Evolutionary conservation across 768 basidiomycete species (phyloP).

Genomic region (Pisolithus microcarpus): DNA sequence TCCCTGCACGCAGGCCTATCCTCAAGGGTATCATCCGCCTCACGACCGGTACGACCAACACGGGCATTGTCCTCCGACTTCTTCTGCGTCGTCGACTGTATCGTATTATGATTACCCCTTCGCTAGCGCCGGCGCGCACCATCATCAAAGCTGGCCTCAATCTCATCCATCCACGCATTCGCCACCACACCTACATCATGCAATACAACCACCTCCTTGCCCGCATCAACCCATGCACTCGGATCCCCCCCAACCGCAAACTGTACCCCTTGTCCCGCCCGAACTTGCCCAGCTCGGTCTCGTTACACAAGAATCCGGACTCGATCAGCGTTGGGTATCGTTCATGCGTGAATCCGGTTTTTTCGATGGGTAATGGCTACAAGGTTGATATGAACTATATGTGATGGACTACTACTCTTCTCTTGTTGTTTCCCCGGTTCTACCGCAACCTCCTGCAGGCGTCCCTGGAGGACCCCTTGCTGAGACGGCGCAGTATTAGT

Average conservation of each 20-base stretch:
- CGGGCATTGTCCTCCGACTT: neutral
- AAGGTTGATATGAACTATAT: neutral
- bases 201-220: too few relatives aligned
- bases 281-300: slow-evolving; percentile 57
- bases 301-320: slow-evolving; percentile 45
- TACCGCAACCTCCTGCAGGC: slow-evolving; percentile 22
- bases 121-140: neutral
- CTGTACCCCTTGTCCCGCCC: slow-evolving; percentile 25
- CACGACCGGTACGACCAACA: neutral
- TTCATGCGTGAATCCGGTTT: slow-evolving; percentile 56
- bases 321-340: slow-evolving; percentile 54
- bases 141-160: neutral
- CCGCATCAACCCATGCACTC: neutral
- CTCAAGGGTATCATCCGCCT: neutral
- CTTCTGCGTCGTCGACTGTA: neutral
- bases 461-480: slow-evolving; percentile 1
- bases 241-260: neutral
- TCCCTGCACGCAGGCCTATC: neutral
- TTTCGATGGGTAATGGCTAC: slow-evolving; percentile 22
- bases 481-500: slow-evolving; percentile 2
- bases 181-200: too few relatives aligned
- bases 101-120: neutral
- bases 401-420: too few relatives aligned
- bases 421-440: slow-evolving; percentile 13
- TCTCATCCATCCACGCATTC: too few relatives aligned